These are phyloP conservation scores for Arxiozyma heterogenica DNA, from an alignment of 1,139 yeast genomes.

Conservation along the genomic window DNA sequence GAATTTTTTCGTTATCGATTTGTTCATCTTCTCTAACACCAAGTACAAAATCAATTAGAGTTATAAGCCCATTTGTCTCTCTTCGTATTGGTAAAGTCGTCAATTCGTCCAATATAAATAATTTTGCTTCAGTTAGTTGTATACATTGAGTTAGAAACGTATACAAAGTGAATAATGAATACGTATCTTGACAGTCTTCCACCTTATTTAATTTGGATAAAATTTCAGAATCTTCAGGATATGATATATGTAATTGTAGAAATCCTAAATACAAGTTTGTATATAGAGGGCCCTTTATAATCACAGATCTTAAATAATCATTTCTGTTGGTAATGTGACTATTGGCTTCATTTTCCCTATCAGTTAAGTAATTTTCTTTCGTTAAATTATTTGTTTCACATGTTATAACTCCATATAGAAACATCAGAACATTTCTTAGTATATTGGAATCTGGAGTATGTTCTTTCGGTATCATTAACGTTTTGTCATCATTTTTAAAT, in stretches of 20 bases:
- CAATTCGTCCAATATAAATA: constrained; percentile 39
- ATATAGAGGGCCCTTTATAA: constrained; percentile 62
- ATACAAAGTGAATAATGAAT: constrained; percentile 48
- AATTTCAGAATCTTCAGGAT: background rate
- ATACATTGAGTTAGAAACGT: constrained; percentile 43
- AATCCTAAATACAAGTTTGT: constrained; percentile 57
- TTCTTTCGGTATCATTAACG: constrained; percentile 9
- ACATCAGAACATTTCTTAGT: constrained; percentile 10
- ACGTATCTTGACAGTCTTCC: constrained; percentile 47
- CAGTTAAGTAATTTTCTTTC: background rate
- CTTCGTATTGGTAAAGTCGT: constrained; percentile 49
- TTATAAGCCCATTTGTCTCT: constrained; percentile 54
- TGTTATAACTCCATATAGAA: constrained; percentile 10
- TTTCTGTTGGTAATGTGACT: background rate
- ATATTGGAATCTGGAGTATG: constrained; percentile 8
- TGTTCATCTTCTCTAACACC: constrained; percentile 68
- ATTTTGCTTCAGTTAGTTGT: constrained; percentile 36
- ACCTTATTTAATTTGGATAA: constrained; percentile 19
- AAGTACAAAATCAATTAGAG: constrained; percentile 65
- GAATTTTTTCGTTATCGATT: constrained; percentile 53
- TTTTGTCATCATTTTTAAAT: constrained; percentile 29
- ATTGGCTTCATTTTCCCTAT: background rate
- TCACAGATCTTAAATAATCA: constrained; percentile 39
- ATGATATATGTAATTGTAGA: constrained; percentile 36
- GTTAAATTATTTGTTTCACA: background rate